These are phyloP conservation scores for Lasiosphaeria miniovina DNA, from an alignment of 495 filamentous ascomycete species.

Conservation along the genomic window DNA sequence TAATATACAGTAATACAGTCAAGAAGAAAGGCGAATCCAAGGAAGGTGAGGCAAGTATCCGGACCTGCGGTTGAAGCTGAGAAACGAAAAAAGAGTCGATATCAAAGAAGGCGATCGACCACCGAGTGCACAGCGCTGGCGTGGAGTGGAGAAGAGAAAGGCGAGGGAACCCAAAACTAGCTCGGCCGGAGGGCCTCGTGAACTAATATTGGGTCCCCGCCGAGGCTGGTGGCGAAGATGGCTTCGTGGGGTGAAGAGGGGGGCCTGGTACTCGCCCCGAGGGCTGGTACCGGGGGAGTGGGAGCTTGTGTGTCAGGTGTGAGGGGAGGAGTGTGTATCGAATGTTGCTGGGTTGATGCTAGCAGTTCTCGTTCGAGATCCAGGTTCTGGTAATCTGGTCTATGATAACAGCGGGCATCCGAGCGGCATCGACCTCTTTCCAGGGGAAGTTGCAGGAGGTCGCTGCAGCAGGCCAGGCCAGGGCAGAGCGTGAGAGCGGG, in stretches of 20 bases:
- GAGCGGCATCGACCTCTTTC: conserved; percentile 38
- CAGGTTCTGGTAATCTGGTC: conserved; percentile 46
- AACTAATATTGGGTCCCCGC: conserved; percentile 39
- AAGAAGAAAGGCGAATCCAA: conserved; percentile 23
- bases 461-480: conserved; percentile 14
- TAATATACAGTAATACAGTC: conserved; percentile 18
- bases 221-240: conserved; percentile 9
- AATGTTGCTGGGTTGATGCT: conserved; percentile 39
- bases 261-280: conserved; percentile 26
- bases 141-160: conserved; percentile 31
- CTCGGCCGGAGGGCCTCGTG: conserved; percentile 32
- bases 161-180: conserved; percentile 23
- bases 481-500: conserved; percentile 5
- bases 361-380: conserved; percentile 38
- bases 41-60: conserved; percentile 42
- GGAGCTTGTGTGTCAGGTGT: conserved; percentile 41
- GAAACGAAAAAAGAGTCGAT: conserved; percentile 32
- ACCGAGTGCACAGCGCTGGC: conserved; percentile 44
- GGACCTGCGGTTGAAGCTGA: conserved; percentile 41
- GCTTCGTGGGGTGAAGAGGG: neutral
- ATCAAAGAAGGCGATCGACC: conserved; percentile 49
- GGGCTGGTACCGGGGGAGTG: conserved; percentile 28
- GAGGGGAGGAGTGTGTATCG: conserved; percentile 33
- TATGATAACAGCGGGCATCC: conserved; percentile 48
- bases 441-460: conserved; percentile 11